Evolutionary conservation across 2,329 filamentous ascomycete genomes (phyloP).

Genomic region (Beauveria varroae): DNA sequence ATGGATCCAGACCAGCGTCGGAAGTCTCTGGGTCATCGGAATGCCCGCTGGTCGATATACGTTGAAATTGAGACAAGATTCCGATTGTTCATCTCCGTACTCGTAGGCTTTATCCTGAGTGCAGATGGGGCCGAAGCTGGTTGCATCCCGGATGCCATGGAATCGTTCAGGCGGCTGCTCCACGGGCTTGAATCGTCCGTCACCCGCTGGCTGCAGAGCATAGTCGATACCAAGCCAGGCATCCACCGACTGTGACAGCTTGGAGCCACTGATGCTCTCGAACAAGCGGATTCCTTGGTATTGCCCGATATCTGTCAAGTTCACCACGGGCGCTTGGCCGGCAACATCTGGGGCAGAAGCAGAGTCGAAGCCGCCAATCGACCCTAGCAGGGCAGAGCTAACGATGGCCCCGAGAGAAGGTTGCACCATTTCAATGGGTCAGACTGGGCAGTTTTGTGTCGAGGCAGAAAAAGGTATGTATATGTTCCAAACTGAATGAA

Average conservation of each 20-base stretch:
- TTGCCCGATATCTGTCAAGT: background rate
- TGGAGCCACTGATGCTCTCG: conserved; percentile 24
- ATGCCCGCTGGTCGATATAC: conserved; percentile 26
- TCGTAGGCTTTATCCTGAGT: conserved; percentile 27
- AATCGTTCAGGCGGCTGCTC: conserved; percentile 31
- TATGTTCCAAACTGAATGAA: background rate
- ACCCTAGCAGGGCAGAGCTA: conserved; percentile 3
- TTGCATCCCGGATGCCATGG: conserved; percentile 30
- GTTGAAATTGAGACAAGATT: conserved; percentile 33
- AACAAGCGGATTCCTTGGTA: background rate
- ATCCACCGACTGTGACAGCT: conserved; percentile 29
- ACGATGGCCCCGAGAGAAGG: background rate
- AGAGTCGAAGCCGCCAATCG: background rate
- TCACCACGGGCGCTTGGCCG: background rate
- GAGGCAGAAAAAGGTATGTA: background rate
- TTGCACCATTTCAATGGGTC: background rate
- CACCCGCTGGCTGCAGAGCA: conserved; percentile 31
- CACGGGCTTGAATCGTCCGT: conserved; percentile 32
- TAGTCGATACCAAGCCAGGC: conserved; percentile 43
- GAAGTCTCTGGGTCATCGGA: conserved; percentile 27
- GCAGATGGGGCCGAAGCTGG: conserved; percentile 33
- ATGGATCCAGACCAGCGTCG: conserved; percentile 33
- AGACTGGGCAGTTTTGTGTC: background rate
- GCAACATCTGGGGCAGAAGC: background rate
- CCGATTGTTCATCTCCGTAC: conserved; percentile 20